phyloP scores from a whole-genome alignment of 192 early-diverging fungal species.

The Chytriomyces confervae region DNA sequence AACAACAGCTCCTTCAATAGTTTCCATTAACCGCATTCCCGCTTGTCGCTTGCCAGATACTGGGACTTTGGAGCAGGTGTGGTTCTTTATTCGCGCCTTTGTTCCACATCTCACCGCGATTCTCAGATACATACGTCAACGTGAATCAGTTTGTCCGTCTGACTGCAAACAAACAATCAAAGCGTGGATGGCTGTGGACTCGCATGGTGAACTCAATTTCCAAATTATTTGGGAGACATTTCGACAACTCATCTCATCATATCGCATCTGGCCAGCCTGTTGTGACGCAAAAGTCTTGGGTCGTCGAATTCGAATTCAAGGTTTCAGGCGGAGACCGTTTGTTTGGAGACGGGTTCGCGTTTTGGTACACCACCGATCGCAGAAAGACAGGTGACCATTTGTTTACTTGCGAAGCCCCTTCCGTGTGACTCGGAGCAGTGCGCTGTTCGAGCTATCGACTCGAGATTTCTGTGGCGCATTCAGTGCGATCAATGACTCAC shows the following conservation, averaged over 20 bases:
- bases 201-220: conserved; percentile 39
- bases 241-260: conserved; percentile 51
- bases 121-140: conserved; percentile 79
- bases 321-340: conserved; percentile 79
- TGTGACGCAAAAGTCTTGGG: conserved; percentile 69
- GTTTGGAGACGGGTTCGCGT: conserved; percentile 95
- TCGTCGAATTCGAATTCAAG: conserved; percentile 93
- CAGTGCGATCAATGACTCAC: conserved; percentile 41
- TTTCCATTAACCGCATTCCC: neutral
- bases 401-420: conserved; percentile 24
- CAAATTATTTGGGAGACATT: neutral
- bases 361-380: conserved; percentile 86
- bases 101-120: neutral
- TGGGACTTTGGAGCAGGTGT: conserved; percentile 91
- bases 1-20: neutral
- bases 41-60: conserved; percentile 62
- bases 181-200: conserved; percentile 84
- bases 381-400: conserved; percentile 39
- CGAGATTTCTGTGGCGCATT: conserved; percentile 9
- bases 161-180: conserved; percentile 79
- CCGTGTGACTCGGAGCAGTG: neutral
- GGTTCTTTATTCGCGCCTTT: neutral
- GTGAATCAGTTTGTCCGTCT: conserved; percentile 85
- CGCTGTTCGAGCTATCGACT: neutral
- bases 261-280: conserved; percentile 4